Evolutionary conservation across 306 rosid genomes (phyloP).

Genomic region (Lathyrus aphaca): DNA sequence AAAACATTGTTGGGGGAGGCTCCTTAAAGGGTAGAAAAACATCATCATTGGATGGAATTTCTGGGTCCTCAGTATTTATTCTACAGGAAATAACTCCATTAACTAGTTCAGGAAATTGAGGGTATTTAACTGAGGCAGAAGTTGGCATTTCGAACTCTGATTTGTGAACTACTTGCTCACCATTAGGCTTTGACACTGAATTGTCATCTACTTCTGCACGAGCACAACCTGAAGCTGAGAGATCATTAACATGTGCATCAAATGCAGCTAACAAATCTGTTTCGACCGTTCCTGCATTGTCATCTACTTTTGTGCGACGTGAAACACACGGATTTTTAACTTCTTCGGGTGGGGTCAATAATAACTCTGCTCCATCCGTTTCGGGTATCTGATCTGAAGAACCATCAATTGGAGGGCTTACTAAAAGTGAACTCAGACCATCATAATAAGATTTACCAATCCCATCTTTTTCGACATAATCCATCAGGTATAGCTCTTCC

Average conservation of each 20-base stretch:
- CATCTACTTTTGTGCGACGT: slow-evolving; percentile 48
- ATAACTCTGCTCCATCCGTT: slow-evolving; percentile 44
- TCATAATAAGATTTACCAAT: slow-evolving; percentile 81
- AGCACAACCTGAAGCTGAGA: slow-evolving; percentile 45
- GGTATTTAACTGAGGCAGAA: slow-evolving; percentile 52
- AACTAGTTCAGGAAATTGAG: slow-evolving; percentile 52
- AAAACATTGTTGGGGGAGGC: slow-evolving; percentile 45
- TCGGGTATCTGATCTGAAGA: slow-evolving; percentile 46
- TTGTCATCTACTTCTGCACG: slow-evolving; percentile 51
- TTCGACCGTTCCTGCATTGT: slow-evolving; percentile 45
- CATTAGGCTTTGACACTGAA: slow-evolving; percentile 39
- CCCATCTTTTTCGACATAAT: slow-evolving; percentile 63
- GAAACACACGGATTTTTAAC: slow-evolving; percentile 41
- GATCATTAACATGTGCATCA: slow-evolving; percentile 42
- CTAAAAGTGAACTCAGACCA: slow-evolving; percentile 80
- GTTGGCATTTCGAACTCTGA: slow-evolving; percentile 49
- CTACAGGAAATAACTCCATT: slow-evolving; percentile 60
- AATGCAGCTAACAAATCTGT: slow-evolving; percentile 44
- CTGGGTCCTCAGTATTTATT: slow-evolving; percentile 73
- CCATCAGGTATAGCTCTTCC: slow-evolving; percentile 74
- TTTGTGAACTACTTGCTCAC: slow-evolving; percentile 43
- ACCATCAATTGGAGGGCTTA: slow-evolving; percentile 57
- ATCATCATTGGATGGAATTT: slow-evolving; percentile 83
- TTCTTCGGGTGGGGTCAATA: slow-evolving; percentile 42
- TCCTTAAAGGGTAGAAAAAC: slow-evolving; percentile 58